phyloP scores from a whole-genome alignment of 148 eudicot genomes.

The Euryodendron excelsum region DNA sequence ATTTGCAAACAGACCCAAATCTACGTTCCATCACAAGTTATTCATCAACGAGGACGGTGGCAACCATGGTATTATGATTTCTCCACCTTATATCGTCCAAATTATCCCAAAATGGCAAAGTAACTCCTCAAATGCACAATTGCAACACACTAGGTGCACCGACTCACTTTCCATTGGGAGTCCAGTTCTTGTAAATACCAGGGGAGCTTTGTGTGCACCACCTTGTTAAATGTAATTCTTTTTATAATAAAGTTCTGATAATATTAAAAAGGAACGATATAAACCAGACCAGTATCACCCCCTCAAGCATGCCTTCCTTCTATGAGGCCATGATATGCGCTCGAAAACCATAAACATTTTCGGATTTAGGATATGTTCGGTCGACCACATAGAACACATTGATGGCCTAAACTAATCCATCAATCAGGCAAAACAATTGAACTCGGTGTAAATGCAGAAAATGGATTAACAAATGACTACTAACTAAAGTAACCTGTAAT shows the following conservation, averaged over 20 bases:
- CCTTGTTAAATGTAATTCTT: no score
- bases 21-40: no score
- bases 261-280: no score
- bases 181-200: background rate
- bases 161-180: background rate
- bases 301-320: background rate
- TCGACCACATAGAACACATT: background rate
- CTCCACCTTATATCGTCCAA: no score
- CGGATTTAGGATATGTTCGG: background rate
- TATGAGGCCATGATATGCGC: background rate
- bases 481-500: constrained; percentile 6
- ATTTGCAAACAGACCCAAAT: no score
- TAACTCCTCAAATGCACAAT: background rate
- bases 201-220: no score
- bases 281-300: no score
- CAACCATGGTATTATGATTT: no score
- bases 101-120: no score
- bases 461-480: background rate
- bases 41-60: no score
- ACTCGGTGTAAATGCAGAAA: background rate
- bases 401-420: constrained; percentile 4
- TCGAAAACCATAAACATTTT: background rate
- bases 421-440: background rate
- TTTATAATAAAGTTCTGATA: no score
- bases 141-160: background rate